Base-by-base conservation (phyloP, 331 rosid genomes). In the Acacia concinna region DNA sequence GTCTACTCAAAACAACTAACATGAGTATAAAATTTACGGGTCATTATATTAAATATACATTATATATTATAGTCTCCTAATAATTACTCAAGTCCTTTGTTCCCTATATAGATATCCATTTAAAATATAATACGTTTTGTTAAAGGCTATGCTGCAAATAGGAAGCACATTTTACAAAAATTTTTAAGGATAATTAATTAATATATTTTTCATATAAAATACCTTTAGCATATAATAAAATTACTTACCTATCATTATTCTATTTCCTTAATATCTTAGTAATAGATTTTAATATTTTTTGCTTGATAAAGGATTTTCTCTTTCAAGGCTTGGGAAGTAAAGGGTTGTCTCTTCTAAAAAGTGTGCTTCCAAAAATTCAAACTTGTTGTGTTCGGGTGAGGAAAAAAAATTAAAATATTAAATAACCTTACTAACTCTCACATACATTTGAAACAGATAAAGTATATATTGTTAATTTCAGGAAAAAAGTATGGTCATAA, bases 1-100 rank as follows among this genome's bases (percentile, higher is more conserved):
- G 83, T 80, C 81, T 40, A 14, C 75, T 68, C 79, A 77, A 83
- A 68, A 68, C 44, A 47, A 72, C 40, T 46, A 37, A 64, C 21
- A 56, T 7, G 10, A 37, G 70, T 71, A 66, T 71, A 23, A 40
- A 75, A 75, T 30, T 51, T 72, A 25, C 12, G 37, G 63, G 23
- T 70, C 82, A 10, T 57, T 25, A 25, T 18, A 35, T 20, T 23
- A 18, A 4, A 46, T 4, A 38, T 6, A 40, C 44, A 10, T 40
- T 40, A 40, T 38, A 46, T 27, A 59, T 27, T 27, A 57, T 57
- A 11, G 8, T 57, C 52, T 12, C 10, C 23, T 1, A 51, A 6
- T 13, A 27, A 60, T 28, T 10, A 20, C 18, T 59, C 20, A 60
- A 30, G 35, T 14, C 11, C 37, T 28, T 23, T 57, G 18, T 14